Base-by-base conservation (phyloP, 208 protist species). In the Wallacemonas sp. region DNA sequence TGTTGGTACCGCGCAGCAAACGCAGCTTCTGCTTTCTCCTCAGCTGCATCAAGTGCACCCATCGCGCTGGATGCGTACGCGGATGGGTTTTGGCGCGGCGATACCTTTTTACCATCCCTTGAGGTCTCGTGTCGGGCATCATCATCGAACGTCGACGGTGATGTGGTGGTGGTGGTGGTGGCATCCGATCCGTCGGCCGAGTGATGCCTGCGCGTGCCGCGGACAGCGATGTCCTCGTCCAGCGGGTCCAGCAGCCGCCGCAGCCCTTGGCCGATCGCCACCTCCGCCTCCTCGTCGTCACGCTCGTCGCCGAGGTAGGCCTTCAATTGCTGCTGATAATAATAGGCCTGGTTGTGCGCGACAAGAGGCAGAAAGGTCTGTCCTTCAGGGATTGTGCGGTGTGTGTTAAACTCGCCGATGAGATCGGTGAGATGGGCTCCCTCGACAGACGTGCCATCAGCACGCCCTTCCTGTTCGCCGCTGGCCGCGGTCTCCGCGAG, bases 281-380 rank as follows among this genome's bases (percentile, higher is more conserved):
- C 46, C 6, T 3, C 46, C 21, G 26, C 46, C 9, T 54, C n/a
- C 11, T 24, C 33, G n/a, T 24, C 46, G 6, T 31, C 22, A 8
- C 6, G 24, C 4, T 54, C 46, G 46, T 30, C 46, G 46, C 46
- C 46, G 21, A 54, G 22, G 46, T 54, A 54, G 9, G 17, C 46
- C 24, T 26, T 19, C 46, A 54, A 34, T 26, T 54, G 46, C 21
- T 54, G n/a, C 46, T 54, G 6, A 26, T 54, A 54, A 26, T 54
- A 54, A 26, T 54, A 54, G 21, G 46, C 46, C 46, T 54, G 21
- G 46, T 54, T 54, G 26, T 54, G 46, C 46, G 21, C 9, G 9
- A 54, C 46, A 26, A 54, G 46, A 3, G 46, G 46, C 24, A 54
- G 22, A 30, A 54, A 54, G 46, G 46, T 30, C 46, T 54, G 46